phyloP scores from a whole-genome alignment of 768 basidiomycete species.

The Naganishia randhawae region DNA sequence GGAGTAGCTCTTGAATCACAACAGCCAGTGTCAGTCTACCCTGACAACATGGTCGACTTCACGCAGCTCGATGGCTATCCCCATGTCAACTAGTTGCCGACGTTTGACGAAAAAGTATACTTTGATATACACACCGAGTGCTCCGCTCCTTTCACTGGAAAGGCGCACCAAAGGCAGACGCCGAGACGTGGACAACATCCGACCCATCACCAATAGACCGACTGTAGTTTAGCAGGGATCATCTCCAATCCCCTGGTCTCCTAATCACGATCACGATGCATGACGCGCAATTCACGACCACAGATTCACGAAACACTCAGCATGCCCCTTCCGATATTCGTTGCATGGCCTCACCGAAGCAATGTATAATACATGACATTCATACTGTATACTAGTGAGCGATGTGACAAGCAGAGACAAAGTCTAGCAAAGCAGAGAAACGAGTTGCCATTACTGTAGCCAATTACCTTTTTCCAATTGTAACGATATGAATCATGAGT shows the following conservation, averaged over 20 bases:
- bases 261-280: not conserved
- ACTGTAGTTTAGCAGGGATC: not conserved
- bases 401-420: not conserved
- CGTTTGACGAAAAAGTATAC: too few relatives aligned
- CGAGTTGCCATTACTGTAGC: constrained; percentile 6
- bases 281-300: constrained; percentile 9
- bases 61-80: not conserved
- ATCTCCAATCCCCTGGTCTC: not conserved
- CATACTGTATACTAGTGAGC: not conserved
- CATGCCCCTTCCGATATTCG: too few relatives aligned
- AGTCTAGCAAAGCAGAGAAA: constrained; percentile 1
- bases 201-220: not conserved
- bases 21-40: not conserved
- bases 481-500: not conserved
- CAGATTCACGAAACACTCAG: not conserved
- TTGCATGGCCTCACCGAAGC: not conserved
- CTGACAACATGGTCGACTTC: not conserved
- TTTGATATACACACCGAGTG: not conserved
- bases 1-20: not conserved
- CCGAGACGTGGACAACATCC: not conserved
- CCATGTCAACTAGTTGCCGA: not conserved
- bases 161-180: not conserved
- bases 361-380: not conserved
- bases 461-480: not conserved
- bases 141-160: not conserved